Evolutionary conservation across 2,329 filamentous ascomycete species (phyloP).

Genomic region (Metarhizium robertsii): DNA sequence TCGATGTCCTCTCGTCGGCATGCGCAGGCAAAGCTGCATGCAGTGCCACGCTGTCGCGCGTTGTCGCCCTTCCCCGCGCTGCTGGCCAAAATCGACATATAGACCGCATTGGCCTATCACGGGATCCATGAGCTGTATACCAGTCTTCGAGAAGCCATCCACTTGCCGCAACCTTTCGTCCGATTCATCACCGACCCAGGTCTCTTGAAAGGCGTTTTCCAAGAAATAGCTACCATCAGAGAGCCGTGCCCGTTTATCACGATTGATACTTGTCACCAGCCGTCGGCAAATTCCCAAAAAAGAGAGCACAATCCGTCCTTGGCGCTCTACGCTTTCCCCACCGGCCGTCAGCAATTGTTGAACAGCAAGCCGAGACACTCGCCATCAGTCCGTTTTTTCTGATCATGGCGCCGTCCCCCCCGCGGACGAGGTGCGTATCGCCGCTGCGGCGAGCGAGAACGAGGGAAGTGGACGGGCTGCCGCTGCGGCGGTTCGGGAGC

Average conservation of each 20-base stretch:
- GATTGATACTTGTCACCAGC: too few species aligned
- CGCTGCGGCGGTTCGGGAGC: not conserved
- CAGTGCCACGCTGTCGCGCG: constrained; percentile 7
- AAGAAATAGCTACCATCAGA: too few species aligned
- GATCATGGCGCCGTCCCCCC: not conserved
- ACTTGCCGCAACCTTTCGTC: too few species aligned
- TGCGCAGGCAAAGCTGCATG: not conserved
- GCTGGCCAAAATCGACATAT: not conserved
- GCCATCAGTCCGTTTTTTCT: not conserved
- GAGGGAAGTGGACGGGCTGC: not conserved
- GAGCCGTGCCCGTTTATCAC: too few species aligned
- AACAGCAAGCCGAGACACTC: not conserved
- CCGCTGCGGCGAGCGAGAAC: not conserved
- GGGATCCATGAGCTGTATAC: not conserved
- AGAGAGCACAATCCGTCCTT: too few species aligned
- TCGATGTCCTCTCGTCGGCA: too few species aligned
- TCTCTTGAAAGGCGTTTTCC: too few species aligned
- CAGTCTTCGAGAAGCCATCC: too few species aligned
- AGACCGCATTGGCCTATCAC: not conserved
- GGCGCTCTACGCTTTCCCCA: too few species aligned
- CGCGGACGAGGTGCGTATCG: not conserved
- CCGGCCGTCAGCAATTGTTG: too few species aligned
- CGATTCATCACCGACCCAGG: too few species aligned
- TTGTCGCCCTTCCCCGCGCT: not conserved
- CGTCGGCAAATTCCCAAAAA: too few species aligned